These are phyloP conservation scores for Carex parvula DNA, from an alignment of 176 grass and related monocot species.

Conservation along the genomic window DNA sequence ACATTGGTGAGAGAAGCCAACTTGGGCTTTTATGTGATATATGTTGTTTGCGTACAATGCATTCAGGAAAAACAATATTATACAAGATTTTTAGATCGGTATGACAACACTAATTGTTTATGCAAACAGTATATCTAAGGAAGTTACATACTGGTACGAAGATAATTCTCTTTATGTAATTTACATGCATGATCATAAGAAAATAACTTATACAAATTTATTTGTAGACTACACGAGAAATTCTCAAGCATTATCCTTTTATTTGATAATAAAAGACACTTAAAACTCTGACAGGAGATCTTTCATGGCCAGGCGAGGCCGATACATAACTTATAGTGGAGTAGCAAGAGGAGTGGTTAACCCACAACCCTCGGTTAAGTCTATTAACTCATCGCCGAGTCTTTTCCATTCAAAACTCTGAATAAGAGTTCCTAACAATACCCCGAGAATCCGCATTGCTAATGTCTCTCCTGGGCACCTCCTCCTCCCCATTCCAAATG, in stretches of 20 bases:
- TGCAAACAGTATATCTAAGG: no score
- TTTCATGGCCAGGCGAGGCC: neutral
- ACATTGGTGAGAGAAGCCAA: no score
- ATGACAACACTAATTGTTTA: no score
- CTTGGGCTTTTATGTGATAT: no score
- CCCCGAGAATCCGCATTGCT: neutral
- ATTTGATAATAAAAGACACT: neutral
- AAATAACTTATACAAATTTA: no score
- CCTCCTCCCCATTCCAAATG: constrained; percentile 50
- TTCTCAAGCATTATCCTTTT: neutral
- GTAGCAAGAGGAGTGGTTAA: neutral
- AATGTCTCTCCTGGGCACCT: constrained; percentile 38
- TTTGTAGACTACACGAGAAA: no score
- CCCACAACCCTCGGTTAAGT: constrained; percentile 20
- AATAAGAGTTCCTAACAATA: constrained; percentile 26
- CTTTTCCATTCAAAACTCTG: constrained; percentile 44
- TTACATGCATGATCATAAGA: no score
- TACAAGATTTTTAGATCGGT: no score
- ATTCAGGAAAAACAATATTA: no score
- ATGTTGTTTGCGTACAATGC: no score
- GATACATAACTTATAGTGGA: constrained; percentile 20
- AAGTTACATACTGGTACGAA: no score
- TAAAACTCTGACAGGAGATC: neutral
- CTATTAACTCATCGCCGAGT: constrained; percentile 9
- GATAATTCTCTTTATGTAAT: no score